phyloP scores from a whole-genome alignment of 2,329 filamentous ascomycete genomes.

The Cladophialophora psammophila region DNA sequence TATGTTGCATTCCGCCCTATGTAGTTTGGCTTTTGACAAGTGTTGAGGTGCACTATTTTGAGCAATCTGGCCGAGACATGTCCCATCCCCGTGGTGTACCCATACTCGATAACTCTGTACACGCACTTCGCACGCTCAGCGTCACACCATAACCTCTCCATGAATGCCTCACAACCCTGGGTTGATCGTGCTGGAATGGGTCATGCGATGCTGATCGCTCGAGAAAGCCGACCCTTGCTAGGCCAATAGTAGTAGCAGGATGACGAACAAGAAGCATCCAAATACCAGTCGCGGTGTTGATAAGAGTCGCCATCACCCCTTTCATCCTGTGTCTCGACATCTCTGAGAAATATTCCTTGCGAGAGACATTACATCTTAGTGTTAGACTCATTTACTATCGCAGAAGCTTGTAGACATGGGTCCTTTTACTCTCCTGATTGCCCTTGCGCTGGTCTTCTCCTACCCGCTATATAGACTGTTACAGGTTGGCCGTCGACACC shows the following conservation, averaged over 20 bases:
- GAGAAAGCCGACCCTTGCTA: neutral
- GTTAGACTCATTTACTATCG: neutral
- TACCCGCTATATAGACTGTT: constrained; percentile 18
- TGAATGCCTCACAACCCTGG: neutral
- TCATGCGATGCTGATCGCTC: neutral
- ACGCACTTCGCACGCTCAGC: neutral
- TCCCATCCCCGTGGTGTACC: too few species aligned
- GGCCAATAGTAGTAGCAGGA: neutral
- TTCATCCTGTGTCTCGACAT: neutral
- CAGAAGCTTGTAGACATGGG: neutral
- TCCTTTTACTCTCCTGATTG: neutral
- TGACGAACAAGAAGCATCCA: neutral
- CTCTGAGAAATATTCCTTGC: neutral
- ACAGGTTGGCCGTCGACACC: constrained; percentile 22
- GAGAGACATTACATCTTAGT: neutral
- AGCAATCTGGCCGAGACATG: too few species aligned
- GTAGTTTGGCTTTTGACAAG: too few species aligned
- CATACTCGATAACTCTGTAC: neutral
- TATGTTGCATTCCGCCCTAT: too few species aligned
- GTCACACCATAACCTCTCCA: neutral
- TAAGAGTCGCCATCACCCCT: neutral
- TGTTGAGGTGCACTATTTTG: too few species aligned
- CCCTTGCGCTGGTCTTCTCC: neutral
- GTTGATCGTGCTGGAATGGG: neutral
- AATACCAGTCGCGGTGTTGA: neutral